Conservation (phyloP, 2,329 filamentous ascomycete species). For the Gnomoniopsis smithogilvyi region DNA sequence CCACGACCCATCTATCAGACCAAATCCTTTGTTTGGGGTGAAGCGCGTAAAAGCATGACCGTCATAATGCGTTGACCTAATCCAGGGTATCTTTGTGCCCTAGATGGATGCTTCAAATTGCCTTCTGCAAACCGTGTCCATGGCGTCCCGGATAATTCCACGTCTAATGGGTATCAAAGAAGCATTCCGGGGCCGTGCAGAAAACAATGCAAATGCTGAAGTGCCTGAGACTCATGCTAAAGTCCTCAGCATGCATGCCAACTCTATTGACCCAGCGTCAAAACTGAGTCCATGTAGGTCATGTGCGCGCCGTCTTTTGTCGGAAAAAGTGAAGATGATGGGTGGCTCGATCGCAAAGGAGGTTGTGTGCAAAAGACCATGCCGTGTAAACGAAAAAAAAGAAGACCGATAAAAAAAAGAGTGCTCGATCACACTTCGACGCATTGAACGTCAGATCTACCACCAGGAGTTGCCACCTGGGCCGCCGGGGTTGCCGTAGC, state of each 20-base stretch:
- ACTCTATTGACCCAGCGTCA: slow-evolving; percentile 27
- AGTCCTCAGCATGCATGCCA: slow-evolving; percentile 30
- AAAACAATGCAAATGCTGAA: slow-evolving; percentile 35
- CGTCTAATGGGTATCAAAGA: slow-evolving; percentile 38
- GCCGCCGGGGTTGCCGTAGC: slow-evolving; percentile 68
- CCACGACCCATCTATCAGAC: slow-evolving; percentile 36
- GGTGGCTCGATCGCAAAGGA: slow-evolving; percentile 28
- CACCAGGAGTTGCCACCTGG: slow-evolving; percentile 68
- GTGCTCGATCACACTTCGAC: neutral
- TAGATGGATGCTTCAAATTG: slow-evolving; percentile 26
- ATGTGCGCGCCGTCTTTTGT: slow-evolving; percentile 34
- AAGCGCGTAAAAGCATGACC: slow-evolving; percentile 38
- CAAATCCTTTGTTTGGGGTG: slow-evolving; percentile 33
- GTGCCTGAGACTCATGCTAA: slow-evolving; percentile 31
- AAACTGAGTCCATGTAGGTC: slow-evolving; percentile 26
- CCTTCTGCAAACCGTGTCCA: slow-evolving; percentile 26
- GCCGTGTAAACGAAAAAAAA: slow-evolving; percentile 21
- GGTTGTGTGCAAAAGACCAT: slow-evolving; percentile 29
- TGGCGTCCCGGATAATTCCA: slow-evolving; percentile 26
- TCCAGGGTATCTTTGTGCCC: slow-evolving; percentile 25
- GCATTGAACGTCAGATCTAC: slow-evolving; percentile 36
- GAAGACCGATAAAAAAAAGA: slow-evolving; percentile 21
- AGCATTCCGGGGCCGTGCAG: slow-evolving; percentile 30
- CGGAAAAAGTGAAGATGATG: slow-evolving; percentile 25
- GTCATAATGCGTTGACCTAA: slow-evolving; percentile 34